Conservation (phyloP, 192 early-diverging fungal species). For the Funneliformis mosseae region DNA sequence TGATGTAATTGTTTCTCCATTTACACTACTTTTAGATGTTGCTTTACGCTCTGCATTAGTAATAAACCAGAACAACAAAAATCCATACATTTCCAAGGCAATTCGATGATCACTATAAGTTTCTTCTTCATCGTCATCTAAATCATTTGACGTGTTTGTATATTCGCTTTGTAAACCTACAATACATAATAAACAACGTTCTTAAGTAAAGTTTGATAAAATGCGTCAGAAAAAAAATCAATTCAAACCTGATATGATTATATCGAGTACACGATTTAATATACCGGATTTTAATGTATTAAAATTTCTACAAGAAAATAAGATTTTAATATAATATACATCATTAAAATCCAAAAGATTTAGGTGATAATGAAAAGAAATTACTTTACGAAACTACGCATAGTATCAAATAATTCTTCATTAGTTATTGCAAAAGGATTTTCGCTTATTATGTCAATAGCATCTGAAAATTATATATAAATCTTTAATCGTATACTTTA, state of each 20-base stretch:
- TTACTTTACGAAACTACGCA: conserved; percentile 70
- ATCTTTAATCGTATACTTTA: background rate
- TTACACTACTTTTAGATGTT: conserved; percentile 45
- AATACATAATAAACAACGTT: conserved; percentile 1
- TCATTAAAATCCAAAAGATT: background rate
- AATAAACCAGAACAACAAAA: conserved; percentile 82
- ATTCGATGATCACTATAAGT: conserved; percentile 66
- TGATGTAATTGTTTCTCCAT: conserved; percentile 9
- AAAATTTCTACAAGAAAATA: conserved; percentile 50
- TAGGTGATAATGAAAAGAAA: background rate
- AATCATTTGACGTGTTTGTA: conserved; percentile 56
- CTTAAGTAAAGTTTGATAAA: background rate
- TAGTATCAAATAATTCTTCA: conserved; percentile 52
- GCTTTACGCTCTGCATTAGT: conserved; percentile 64
- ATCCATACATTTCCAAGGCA: conserved; percentile 81
- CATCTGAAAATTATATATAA: conserved; percentile 26
- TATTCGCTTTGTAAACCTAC: conserved; percentile 70
- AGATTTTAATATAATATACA: background rate
- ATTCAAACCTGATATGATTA: conserved; percentile 66
- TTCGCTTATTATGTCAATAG: conserved; percentile 42
- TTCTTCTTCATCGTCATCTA: conserved; percentile 69
- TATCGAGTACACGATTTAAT: conserved; percentile 64
- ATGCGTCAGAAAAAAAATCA: background rate
- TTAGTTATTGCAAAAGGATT: conserved; percentile 40
- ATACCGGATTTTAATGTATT: conserved; percentile 48